Evolutionary conservation across 306 rosid genomes (phyloP).

Genomic region (Myrica gale): DNA sequence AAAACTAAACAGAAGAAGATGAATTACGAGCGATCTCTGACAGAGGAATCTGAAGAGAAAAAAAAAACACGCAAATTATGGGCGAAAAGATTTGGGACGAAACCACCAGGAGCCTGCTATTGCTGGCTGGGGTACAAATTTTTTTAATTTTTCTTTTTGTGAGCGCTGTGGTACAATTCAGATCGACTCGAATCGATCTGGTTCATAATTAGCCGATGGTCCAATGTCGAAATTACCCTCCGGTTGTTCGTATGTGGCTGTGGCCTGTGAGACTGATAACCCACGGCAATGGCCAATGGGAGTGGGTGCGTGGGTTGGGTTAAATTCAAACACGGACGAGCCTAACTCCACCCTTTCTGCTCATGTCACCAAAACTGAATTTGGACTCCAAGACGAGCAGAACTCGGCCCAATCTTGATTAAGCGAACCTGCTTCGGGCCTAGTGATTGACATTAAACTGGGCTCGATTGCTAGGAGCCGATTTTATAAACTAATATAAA

Average conservation of each 20-base stretch:
- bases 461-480: too few relatives aligned
- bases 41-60: constrained; percentile 2
- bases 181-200: neutral
- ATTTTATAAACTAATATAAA: too few relatives aligned
- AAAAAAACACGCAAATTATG: neutral
- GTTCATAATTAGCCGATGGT: neutral
- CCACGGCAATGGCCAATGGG: too few relatives aligned
- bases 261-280: neutral
- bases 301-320: too few relatives aligned
- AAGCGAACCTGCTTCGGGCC: too few relatives aligned
- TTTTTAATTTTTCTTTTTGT: too few relatives aligned
- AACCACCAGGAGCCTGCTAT: neutral
- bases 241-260: neutral
- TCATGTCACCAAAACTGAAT: too few relatives aligned
- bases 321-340: too few relatives aligned
- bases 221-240: neutral
- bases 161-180: neutral
- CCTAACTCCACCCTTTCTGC: too few relatives aligned
- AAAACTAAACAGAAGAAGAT: neutral
- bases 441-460: too few relatives aligned
- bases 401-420: too few relatives aligned
- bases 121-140: neutral
- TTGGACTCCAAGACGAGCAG: too few relatives aligned
- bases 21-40: constrained; percentile 5
- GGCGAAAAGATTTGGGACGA: constrained; percentile 3